Conservation (phyloP, 352 stramenopile genomes). For the Pseudoperonospora humuli region DNA sequence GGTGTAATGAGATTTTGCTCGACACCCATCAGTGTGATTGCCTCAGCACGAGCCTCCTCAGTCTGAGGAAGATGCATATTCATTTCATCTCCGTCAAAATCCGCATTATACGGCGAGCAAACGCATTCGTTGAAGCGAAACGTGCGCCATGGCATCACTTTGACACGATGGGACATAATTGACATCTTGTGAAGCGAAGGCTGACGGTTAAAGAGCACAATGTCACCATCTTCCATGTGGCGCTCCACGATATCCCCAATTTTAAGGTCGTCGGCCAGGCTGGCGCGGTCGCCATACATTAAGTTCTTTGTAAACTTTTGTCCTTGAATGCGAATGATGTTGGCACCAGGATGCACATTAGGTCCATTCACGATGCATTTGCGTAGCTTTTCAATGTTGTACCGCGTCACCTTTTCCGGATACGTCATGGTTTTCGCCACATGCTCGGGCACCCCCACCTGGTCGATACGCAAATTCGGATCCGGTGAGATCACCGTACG, state of each 20-base stretch:
- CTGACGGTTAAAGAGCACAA: constrained; percentile 99
- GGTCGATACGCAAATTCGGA: constrained; percentile 94
- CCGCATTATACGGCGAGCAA: constrained; percentile 98
- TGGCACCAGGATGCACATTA: constrained; percentile 95
- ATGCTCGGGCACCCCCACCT: constrained; percentile 91
- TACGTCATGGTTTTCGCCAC: constrained; percentile 99
- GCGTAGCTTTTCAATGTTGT: constrained; percentile 97
- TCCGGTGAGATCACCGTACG: constrained; percentile 99
- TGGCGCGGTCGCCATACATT: constrained; percentile 91
- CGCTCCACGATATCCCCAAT: constrained; percentile 98
- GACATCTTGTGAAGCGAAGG: constrained; percentile 99
- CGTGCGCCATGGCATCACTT: constrained; percentile 96
- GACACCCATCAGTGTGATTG: constrained; percentile 96
- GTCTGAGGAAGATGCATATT: constrained; percentile 99
- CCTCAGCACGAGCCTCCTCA: constrained; percentile 96
- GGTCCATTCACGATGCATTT: constrained; percentile 94
- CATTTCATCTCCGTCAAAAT: constrained; percentile 99
- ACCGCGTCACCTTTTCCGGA: constrained; percentile 93
- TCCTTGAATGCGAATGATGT: constrained; percentile 84
- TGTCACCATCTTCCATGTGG: constrained; percentile 98
- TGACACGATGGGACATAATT: constrained; percentile 93
- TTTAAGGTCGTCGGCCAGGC: constrained; percentile 89
- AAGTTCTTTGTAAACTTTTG: constrained; percentile 88
- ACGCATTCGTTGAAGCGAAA: constrained; percentile 99
- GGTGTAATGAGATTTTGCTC: constrained; percentile 97